Base-by-base conservation (phyloP, 192 early-diverging fungal genomes). In the Spizellomyces punctatus region DNA sequence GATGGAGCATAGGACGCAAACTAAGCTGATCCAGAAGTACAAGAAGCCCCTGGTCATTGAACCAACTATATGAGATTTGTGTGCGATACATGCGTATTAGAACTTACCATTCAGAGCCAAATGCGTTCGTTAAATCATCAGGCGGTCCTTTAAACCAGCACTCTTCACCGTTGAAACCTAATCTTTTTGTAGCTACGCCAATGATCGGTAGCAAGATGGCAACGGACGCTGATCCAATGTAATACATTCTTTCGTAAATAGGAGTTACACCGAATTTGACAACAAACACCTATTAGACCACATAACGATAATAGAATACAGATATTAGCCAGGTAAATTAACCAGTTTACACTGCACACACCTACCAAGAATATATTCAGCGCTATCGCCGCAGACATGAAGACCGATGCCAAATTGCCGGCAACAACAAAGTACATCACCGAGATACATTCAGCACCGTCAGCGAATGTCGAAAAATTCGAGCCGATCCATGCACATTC, bases 81-180 rank as follows among this genome's bases (percentile, higher is more conserved):
- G n/a, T 16, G 17, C 64, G n/a, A 6, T 66, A n/a, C 46, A 6
- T 19, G 4, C 64, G 9, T 6, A n/a, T 17, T 3, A 6, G n/a
- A 6, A 6, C 27, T 55, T 36, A 36, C 27, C 27, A 36, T 36
- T 36, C 1, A 36, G 27, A 3, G 3, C 27, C 27, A 36, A 36
- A 2, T 3, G 1, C 27, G 27, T 36, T 36, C 27, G 3, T 36
- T 36, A 36, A 36, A 36, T 36, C 27, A 36, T 36, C 27, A 36
- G 27, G 27, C 27, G 27, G 27, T 36, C 27, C 27, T 3, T 3
- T 66, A 12, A 66, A 66, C 64, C 64, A 66, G 46, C 64, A 66
- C 27, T 66, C 64, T 7, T 12, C 45, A 46, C 42, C 42, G 64
- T 66, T 66, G 45, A 0, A 66, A 17, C 64, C 64, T 17, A 66